Base-by-base conservation (phyloP, 1,284 basidiomycete species). In the Papiliotrema nemorosa region DNA sequence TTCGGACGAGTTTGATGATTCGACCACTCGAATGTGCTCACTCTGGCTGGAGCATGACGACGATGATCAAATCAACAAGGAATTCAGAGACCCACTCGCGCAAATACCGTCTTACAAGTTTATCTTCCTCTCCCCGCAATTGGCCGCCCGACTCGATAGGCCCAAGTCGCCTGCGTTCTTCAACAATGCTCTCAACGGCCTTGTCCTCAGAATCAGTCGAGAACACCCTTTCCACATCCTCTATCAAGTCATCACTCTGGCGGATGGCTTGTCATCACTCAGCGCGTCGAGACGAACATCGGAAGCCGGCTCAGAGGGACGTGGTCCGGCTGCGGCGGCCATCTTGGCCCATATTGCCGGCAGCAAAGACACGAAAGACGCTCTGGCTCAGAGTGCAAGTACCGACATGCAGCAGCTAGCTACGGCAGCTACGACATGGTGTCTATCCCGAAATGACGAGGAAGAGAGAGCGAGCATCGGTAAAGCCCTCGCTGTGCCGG, bases 171-270 rank as follows among this genome's bases (percentile, higher is more conserved):
- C 73, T 7, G 64, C 77, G 1, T 54, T 62, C 4, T 84, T 84
- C 58, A 89, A 92, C 64, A 63, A 74, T 13, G 81, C 79, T 49
- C 77, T 97, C 7, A 82, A 84, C 50, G 70, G 62, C 1, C 75
- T 96, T 18, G 78, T 97, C 18, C 53, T 82, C 1, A 82, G 87
- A 10, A 87, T 98, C 80, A 88, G 87, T 62, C 73, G 75, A 44
- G 90, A 97, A 48, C 96, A 98, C 69, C 93, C 94, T 0, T 97
- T 90, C 75, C 96, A 98, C 67, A 86, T 84, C 58, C 75, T 97
- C 5, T 96, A 93, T 71, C 90, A 94, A 59, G 82, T 98, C 13
- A 90, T 86, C 67, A 88, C 88, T 0, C 70, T 79, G 2, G 70
- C 74, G 0, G 49, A 65, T 31, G 52, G 62, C 10, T 50, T 53